Evolutionary conservation across 495 filamentous ascomycete species (phyloP), one percentile per base, ranked within the genome.

Genomic region (Penicillium soppii): DNA sequence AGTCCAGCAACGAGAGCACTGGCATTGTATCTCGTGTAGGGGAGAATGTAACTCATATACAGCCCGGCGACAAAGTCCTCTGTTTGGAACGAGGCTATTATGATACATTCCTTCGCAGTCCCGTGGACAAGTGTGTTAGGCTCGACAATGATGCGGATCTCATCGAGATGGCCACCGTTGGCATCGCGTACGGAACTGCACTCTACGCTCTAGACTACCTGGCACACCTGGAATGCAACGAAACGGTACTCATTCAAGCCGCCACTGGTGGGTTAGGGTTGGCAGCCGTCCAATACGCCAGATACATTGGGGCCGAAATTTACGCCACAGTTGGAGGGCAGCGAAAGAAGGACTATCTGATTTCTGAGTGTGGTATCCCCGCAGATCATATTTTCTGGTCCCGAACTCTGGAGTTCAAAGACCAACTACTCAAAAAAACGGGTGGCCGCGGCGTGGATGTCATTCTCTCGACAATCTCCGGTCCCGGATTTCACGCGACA

Each of bases 341-440:
- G 32, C 25, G 10, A n/a, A 51, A 51, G 16, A 32, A 29, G 16
- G 13, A 26, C 5, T 43, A 51, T 43, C 48, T 37, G 12, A 51
- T 39, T 6, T 20, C 9, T n/a, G 16, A 16, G 2, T 51, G 20
- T 21, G 39, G 29, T n/a, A 35, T 50, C 5, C 29, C 38, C 7
- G 32, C 8, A 27, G 21, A 51, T 21, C 38, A 43, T 6, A 51
- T 51, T 8, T 51, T 51, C 29, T 29, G 22, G 15, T 51, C 48
- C 7, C 29, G 29, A 15, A 43, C 17, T 23, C n/a, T 32, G 7
- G n/a, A 15, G 20, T 51, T 43, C 15, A 32, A 29, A 7, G 27
- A 40, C 3, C 32, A 43, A 17, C n/a, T 43, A 12, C 20, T 43
- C 2, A 43, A 26, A 13, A 4, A 41, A 26, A 43, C 48, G 6